Percentiles rank a stretch among this genome's conserved stretches.
Conservation (phyloP, 1,284 basidiomycete species). For the Sporisorium exsertum region DNA sequence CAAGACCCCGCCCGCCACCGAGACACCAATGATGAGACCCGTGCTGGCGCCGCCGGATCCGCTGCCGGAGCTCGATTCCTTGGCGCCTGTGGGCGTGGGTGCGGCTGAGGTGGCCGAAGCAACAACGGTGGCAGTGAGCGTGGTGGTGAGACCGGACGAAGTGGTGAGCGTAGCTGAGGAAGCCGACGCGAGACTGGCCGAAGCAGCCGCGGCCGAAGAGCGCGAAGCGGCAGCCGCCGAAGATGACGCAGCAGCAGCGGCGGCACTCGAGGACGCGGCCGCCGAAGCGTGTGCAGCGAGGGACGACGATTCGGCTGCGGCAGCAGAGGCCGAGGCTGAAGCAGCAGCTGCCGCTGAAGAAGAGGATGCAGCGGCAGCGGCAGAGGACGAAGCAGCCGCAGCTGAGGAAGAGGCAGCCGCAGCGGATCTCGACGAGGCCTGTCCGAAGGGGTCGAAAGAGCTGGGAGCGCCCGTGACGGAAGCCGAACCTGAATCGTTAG, state of each 20-base stretch:
- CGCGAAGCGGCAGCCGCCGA: slow-evolving; percentile 20
- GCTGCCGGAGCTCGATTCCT: slow-evolving; percentile 8
- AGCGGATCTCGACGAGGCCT: slow-evolving; percentile 17
- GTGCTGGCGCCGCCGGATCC: slow-evolving; percentile 38
- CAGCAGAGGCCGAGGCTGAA: slow-evolving; percentile 36
- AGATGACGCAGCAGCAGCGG: slow-evolving; percentile 10
- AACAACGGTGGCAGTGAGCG: slow-evolving; percentile 30
- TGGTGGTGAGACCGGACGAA: slow-evolving; percentile 30
- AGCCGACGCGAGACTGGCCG: slow-evolving; percentile 27
- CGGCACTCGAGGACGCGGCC: slow-evolving; percentile 31
- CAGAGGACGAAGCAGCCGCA: slow-evolving; percentile 25
- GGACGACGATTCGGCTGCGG: slow-evolving; percentile 32
- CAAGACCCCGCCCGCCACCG: slow-evolving; percentile 61
- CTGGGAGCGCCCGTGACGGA: slow-evolving; percentile 13
- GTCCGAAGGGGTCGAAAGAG: slow-evolving; percentile 18
- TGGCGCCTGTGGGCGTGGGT: slow-evolving; percentile 12
- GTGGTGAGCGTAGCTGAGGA: slow-evolving; percentile 20
- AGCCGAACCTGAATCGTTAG: slow-evolving; percentile 8
- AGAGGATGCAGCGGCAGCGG: slow-evolving; percentile 27
- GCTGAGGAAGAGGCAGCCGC: slow-evolving; percentile 23
- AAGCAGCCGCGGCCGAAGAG: slow-evolving; percentile 24
- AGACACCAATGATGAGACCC: slow-evolving; percentile 64
- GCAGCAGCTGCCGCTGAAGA: slow-evolving; percentile 21
- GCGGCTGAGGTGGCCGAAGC: slow-evolving; percentile 15
- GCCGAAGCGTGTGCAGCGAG: slow-evolving; percentile 30